Base-by-base conservation (phyloP, 129 eudicot genomes). In the Artemisia annua region DNA sequence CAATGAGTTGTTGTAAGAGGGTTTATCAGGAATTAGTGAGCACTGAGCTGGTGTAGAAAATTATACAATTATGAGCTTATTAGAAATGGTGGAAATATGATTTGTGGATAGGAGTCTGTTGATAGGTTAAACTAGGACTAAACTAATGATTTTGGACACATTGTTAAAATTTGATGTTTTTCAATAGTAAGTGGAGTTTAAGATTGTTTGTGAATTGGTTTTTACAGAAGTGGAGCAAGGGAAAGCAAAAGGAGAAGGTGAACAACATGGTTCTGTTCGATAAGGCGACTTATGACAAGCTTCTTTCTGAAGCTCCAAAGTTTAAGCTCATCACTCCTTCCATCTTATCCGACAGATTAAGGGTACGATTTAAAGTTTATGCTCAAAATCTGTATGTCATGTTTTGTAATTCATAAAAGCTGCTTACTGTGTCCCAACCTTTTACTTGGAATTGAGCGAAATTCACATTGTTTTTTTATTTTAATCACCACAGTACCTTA, bases 221-320 rank as follows among this genome's bases (percentile, higher is more conserved):
- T 11, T 39, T 82, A 43, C 87, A 92, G 98, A 92, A 92, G 80
- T 92, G 98, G 97, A 92, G 97, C 88, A 92, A 92, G 63, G 97
- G 97, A 58, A 92, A 92, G 87, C 97, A 92, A 87, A 92, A 92
- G 96, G 98, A 92, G 83, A 92, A 92, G 95, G 98, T 92, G 84
- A 92, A 92, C 88, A 92, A 92, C 87, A 87, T 93, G 98, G 98
- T 93, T 46, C 62, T 93, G 17, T 90, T 93, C 26, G 98, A 93
- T 59, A 89, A 89, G 90, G 86, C 89, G 1, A 93, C 98, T 2
- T 93, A 89, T 62, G 98, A 93, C 44, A 93, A 93, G 90, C 91
- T 93, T 72, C 87, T 89, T n/a, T 15, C 88, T 51, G 98, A 93
- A 81, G 97, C 92, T 44, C 96, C 96, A 7, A 93, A 93, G 71